Evolutionary conservation across 129 eudicot genomes (phyloP).

Genomic region (Chrysanthemum makinoi): DNA sequence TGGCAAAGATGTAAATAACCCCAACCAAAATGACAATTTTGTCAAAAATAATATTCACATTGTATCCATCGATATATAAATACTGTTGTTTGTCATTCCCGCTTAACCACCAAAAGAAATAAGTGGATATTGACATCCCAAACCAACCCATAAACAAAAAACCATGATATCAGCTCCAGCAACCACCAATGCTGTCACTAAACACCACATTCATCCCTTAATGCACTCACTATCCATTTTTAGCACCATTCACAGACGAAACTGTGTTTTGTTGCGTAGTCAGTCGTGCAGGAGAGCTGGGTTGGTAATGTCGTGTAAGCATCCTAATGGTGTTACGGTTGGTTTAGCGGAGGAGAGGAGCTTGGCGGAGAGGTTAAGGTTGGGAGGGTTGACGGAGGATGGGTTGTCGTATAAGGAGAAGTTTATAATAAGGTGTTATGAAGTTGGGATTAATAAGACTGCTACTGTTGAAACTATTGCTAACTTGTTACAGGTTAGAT

Average conservation of each 20-base stretch:
- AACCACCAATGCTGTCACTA: slow-evolving; percentile 21
- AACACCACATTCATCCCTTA: neutral
- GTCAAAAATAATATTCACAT: neutral
- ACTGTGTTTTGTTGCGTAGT: neutral
- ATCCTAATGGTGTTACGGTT: slow-evolving; percentile 8
- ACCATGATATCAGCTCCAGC: slow-evolving; percentile 9
- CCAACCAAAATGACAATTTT: neutral
- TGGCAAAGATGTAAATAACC: neutral
- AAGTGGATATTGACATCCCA: slow-evolving; percentile 10
- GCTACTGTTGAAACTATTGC: slow-evolving; percentile 91
- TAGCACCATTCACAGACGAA: slow-evolving; percentile 23
- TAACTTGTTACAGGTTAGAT: slow-evolving; percentile 69
- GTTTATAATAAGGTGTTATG: slow-evolving; percentile 75
- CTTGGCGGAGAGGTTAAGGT: slow-evolving; percentile 58
- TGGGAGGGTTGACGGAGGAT: slow-evolving; percentile 73
- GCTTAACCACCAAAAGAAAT: slow-evolving; percentile 13
- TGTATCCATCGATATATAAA: neutral
- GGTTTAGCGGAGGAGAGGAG: slow-evolving; percentile 22
- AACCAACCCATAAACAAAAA: no score
- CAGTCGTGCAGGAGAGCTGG: slow-evolving; percentile 1
- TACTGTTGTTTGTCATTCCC: slow-evolving; percentile 1
- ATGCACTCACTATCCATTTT: slow-evolving; percentile 14
- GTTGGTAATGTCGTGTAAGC: slow-evolving; percentile 22
- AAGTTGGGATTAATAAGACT: slow-evolving; percentile 85
- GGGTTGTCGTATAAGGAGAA: slow-evolving; percentile 80